A percentile compares a stretch with the other conserved stretches of the same genome.
Conservation (phyloP, 352 stramenopile genomes). For the Globisporangium splendens region DNA sequence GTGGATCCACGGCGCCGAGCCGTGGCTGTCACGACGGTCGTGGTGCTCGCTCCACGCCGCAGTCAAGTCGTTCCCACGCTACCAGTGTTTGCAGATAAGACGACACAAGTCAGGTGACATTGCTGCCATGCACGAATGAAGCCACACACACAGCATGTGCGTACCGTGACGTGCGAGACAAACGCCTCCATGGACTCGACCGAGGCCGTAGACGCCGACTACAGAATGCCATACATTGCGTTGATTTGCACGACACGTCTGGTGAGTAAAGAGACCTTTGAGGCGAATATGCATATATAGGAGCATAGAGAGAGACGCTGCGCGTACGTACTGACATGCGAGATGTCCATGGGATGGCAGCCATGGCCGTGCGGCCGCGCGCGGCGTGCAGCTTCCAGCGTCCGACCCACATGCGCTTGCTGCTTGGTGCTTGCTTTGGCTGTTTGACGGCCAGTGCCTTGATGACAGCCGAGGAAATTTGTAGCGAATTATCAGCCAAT, state of each 20-base stretch:
- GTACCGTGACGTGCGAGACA: constrained; percentile 40
- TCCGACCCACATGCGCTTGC: constrained; percentile 6
- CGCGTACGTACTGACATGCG: constrained; percentile 7
- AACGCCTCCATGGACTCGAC: constrained; percentile 51
- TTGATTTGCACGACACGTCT: no score
- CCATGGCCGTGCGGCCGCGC: background rate
- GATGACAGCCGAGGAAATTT: no score
- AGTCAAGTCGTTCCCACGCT: constrained; percentile 9
- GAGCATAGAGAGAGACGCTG: background rate
- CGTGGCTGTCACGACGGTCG: background rate
- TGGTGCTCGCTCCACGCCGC: constrained; percentile 5
- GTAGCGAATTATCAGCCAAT: no score
- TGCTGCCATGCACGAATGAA: background rate
- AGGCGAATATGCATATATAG: background rate
- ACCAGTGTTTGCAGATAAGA: background rate
- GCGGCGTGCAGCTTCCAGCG: constrained; percentile 3
- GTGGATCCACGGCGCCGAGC: constrained; percentile 35
- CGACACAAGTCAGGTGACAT: background rate
- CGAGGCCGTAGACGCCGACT: constrained; percentile 17
- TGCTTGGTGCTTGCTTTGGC: background rate
- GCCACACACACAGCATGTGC: background rate
- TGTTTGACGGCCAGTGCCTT: no score
- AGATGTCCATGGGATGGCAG: background rate
- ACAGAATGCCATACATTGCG: no score
- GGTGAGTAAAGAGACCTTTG: background rate